These are phyloP conservation scores for Penicillium sp. DNA, from an alignment of 2,329 filamentous ascomycete species.

Conservation along the genomic window DNA sequence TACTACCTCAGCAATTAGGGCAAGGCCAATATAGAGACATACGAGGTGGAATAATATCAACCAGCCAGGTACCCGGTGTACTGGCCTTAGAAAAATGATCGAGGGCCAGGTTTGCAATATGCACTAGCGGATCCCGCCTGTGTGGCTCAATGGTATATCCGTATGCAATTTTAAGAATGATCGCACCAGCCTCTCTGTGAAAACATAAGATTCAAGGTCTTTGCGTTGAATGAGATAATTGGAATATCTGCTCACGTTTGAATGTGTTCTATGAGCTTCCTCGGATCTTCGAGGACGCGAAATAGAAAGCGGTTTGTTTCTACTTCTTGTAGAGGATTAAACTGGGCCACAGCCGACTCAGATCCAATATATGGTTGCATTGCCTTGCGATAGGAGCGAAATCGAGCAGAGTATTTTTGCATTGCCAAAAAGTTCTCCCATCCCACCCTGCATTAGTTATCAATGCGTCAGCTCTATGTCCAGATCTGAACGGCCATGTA, in stretches of 20 bases:
- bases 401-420: slow-evolving; percentile 39
- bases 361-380: slow-evolving; percentile 50
- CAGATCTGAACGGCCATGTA: not conserved
- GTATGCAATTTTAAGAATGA: too few species aligned
- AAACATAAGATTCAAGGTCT: not conserved
- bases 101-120: too few species aligned
- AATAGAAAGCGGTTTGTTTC: slow-evolving; percentile 49
- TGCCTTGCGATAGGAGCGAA: slow-evolving; percentile 48
- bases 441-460: slow-evolving; percentile 33
- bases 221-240: not conserved
- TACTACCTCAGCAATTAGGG: not conserved
- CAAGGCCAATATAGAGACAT: slow-evolving; percentile 14
- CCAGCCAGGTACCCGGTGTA: too few species aligned
- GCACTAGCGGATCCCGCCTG: too few species aligned
- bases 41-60: slow-evolving; percentile 19
- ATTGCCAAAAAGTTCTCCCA: slow-evolving; percentile 41
- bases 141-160: too few species aligned
- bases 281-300: slow-evolving; percentile 42
- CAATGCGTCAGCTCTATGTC: not conserved
- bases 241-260: slow-evolving; percentile 37
- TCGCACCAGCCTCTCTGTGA: slow-evolving; percentile 5
- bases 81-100: too few species aligned
- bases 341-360: slow-evolving; percentile 40
- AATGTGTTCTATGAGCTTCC: slow-evolving; percentile 44
- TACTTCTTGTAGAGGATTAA: slow-evolving; percentile 45